phyloP scores from a whole-genome alignment of 345 rosid species.

The Hibiscus trionum region DNA sequence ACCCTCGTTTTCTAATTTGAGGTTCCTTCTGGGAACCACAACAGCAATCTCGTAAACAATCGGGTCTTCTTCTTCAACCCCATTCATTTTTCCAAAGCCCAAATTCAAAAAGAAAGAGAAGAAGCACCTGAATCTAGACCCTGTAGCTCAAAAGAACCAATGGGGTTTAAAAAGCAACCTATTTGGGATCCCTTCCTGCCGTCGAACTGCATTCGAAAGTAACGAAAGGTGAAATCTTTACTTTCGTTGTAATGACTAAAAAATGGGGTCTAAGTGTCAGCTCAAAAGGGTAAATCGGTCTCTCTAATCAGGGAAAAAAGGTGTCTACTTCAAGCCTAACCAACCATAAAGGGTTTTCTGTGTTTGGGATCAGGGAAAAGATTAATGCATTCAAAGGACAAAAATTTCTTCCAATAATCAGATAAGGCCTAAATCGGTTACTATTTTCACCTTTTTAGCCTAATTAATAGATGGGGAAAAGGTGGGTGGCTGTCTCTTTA shows the following conservation, averaged over 20 bases:
- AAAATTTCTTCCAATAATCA: not conserved
- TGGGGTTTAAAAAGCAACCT: not conserved
- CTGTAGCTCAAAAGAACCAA: slow-evolving; percentile 5
- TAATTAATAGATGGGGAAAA: not conserved
- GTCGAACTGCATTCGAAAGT: not conserved
- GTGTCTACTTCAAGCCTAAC: not conserved
- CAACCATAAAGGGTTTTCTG: not conserved
- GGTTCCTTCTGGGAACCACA: slow-evolving; percentile 54
- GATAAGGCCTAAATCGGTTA: not conserved
- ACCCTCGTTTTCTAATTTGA: slow-evolving; percentile 29
- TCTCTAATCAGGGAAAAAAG: not conserved
- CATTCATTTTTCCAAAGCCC: slow-evolving; percentile 36
- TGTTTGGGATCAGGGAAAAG: not conserved
- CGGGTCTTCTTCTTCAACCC: slow-evolving; percentile 40
- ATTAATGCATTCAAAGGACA: not conserved
- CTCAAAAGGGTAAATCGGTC: slow-evolving; percentile 1
- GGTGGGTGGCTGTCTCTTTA: not conserved
- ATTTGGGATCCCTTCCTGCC: not conserved
- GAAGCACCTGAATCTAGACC: slow-evolving; percentile 1
- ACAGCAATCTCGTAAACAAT: slow-evolving; percentile 59
- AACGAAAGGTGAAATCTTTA: not conserved
- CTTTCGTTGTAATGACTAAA: not conserved
- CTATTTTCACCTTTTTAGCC: not conserved
- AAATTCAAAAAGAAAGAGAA: slow-evolving; percentile 16
- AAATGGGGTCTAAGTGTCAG: not conserved